These are phyloP conservation scores for Colletotrichum camelliae DNA, from an alignment of 2,329 filamentous ascomycete species.

Conservation along the genomic window DNA sequence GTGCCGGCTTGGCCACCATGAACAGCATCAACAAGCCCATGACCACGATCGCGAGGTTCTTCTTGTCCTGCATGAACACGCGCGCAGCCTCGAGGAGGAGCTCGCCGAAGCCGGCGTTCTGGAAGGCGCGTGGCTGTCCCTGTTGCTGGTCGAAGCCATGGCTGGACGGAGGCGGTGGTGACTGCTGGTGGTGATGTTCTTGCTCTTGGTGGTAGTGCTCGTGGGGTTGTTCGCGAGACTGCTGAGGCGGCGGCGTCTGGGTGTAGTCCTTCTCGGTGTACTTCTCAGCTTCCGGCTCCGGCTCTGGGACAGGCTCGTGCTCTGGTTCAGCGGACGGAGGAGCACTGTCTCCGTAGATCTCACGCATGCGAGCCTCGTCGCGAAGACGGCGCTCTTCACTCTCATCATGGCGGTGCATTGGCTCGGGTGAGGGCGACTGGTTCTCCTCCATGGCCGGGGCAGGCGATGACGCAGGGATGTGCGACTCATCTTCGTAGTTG, in stretches of 20 bases:
- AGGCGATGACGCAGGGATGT: neutral
- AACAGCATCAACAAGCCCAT: conserved; percentile 60
- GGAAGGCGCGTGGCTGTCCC: conserved; percentile 25
- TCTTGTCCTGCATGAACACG: conserved; percentile 61
- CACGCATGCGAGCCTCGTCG: conserved; percentile 58
- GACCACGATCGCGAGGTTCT: conserved; percentile 62
- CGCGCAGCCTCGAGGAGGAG: conserved; percentile 59
- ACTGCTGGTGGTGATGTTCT: conserved; percentile 23
- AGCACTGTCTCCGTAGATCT: conserved; percentile 55
- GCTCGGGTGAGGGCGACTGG: neutral
- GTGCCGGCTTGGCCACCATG: conserved; percentile 42
- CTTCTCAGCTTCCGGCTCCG: conserved; percentile 1
- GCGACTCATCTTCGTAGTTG: conserved; percentile 2
- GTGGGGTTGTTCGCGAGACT: neutral
- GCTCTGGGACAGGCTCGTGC: conserved; percentile 17
- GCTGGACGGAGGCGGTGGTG: conserved; percentile 29
- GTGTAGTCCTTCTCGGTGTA: neutral
- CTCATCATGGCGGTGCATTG: conserved; percentile 21
- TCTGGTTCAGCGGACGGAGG: neutral
- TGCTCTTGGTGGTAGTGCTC: conserved; percentile 19
- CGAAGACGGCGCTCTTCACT: conserved; percentile 41
- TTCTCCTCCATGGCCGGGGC: neutral
- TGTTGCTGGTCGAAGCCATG: conserved; percentile 33
- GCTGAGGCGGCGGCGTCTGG: neutral
- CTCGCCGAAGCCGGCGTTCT: conserved; percentile 56